Percentiles rank a stretch among this genome's conserved stretches.
These are phyloP conservation scores for Kwoniella pini DNA, from an alignment of 768 basidiomycete species.

Conservation along the genomic window DNA sequence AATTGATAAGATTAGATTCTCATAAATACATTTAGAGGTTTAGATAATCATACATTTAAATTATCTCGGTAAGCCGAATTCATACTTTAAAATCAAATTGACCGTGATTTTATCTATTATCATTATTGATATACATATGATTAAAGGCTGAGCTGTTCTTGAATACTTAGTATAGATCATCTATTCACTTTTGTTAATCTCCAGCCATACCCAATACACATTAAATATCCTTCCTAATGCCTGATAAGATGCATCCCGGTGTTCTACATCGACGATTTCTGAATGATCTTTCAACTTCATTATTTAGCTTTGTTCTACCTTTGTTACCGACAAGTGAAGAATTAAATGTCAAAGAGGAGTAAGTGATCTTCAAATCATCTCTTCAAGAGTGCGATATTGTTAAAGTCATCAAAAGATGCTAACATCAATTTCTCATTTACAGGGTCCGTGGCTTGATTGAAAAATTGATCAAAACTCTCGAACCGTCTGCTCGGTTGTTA, in stretches of 20 bases:
- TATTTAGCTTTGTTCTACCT: constrained; percentile 89
- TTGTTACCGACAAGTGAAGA: constrained; percentile 86
- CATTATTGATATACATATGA: too few species aligned
- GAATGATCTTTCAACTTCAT: constrained; percentile 77
- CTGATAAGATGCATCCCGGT: constrained; percentile 45
- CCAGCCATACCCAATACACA: background rate
- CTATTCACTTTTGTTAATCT: too few species aligned
- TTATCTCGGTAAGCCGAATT: too few species aligned
- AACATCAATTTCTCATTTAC: background rate
- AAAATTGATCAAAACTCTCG: constrained; percentile 90
- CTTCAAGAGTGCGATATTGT: too few species aligned
- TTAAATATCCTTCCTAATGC: constrained; percentile 4
- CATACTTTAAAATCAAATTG: too few species aligned
- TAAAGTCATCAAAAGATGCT: too few species aligned
- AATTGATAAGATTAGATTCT: too few species aligned
- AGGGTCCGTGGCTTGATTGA: constrained; percentile 86
- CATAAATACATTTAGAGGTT: too few species aligned
- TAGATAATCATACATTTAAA: too few species aligned
- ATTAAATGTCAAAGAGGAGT: constrained; percentile 88
- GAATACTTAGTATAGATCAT: too few species aligned
- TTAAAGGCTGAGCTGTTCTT: too few species aligned
- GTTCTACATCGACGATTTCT: constrained; percentile 52
- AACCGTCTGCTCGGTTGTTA: constrained; percentile 82
- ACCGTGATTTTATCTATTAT: too few species aligned
- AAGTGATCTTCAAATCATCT: constrained; percentile 24